Base-by-base conservation (phyloP, 164 flowering plant genomes). In the Vitis cinerea region DNA sequence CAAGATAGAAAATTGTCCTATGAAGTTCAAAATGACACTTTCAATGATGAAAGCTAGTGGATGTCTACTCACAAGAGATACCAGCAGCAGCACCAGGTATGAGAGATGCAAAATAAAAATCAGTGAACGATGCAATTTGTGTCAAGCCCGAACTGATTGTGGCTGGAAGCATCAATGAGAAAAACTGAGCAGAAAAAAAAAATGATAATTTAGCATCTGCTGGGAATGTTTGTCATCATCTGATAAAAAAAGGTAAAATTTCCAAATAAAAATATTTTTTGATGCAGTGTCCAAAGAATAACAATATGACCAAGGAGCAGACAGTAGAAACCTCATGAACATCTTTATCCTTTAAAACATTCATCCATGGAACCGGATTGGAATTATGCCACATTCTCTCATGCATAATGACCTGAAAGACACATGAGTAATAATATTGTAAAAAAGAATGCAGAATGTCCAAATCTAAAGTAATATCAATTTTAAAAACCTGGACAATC, bases 81-180 rank as follows among this genome's bases (percentile, higher is more conserved):
- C 69, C 72, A 51, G 79, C 82, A 54, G 79, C 74, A 52, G 77
- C 82, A 72, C 71, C 69, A 3, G 82, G 78, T 63, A 79, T 72
- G 52, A 72, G 71, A 53, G 82, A 79, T 63, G 82, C 76, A 50
- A 79, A 79, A 66, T 70, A 75, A 62, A 75, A 76, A 67, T 79
- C 82, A 8, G 74, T 75, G 27, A 79, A 63, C n/a, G 76, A 79
- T 27, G 82, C 76, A 58, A 79, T 58, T 66, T 75, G 82, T 16
- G 74, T 72, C 74, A 79, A 62, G 31, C 82, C 76, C 14, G 82
- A 75, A 62, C 67, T 70, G n/a, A 79, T 30, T 61, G 52, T 69
- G 54, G 82, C 82, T 58, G 82, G 79, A 55, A 79, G 68, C 68
- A 75, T 61, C 71, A 79, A 66, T 12, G 49, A 15, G 68, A 79